These are phyloP conservation scores for Omphalea diandra DNA, from an alignment of 441 rosid genomes.

Conservation along the genomic window DNA sequence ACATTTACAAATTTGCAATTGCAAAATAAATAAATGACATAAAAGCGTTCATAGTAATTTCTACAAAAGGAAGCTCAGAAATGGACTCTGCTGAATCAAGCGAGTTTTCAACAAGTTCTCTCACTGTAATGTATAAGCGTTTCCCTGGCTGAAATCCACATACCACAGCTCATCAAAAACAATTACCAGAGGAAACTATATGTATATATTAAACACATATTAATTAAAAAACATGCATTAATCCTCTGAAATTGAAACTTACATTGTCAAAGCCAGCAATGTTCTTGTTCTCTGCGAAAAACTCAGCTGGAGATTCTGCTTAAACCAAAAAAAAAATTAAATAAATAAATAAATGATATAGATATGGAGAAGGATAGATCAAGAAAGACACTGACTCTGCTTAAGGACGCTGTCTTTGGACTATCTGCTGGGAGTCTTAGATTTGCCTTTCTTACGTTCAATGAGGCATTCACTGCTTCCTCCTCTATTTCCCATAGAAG, in stretches of 20 bases:
- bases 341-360: neutral
- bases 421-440: conserved; percentile 54
- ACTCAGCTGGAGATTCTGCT: conserved; percentile 98
- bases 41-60: conserved; percentile 70
- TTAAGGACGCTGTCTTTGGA: conserved; percentile 78
- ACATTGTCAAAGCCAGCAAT: conserved; percentile 98
- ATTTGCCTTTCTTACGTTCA: conserved; percentile 59
- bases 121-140: conserved; percentile 79
- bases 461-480: conserved; percentile 40
- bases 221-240: no score
- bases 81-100: conserved; percentile 95
- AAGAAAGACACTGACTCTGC: conserved; percentile 57
- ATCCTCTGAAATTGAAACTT: conserved; percentile 25
- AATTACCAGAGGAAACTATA: neutral
- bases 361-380: conserved; percentile 7
- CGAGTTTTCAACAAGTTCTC: conserved; percentile 94
- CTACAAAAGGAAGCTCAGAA: conserved; percentile 86
- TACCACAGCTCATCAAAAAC: neutral
- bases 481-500: conserved; percentile 35
- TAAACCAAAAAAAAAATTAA: neutral
- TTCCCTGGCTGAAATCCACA: conserved; percentile 79
- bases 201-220: neutral
- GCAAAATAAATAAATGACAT: no score
- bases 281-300: conserved; percentile 98
- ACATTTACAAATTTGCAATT: neutral